phyloP scores from a whole-genome alignment of 2,329 filamentous ascomycete genomes.

The Colletotrichum sidae region DNA sequence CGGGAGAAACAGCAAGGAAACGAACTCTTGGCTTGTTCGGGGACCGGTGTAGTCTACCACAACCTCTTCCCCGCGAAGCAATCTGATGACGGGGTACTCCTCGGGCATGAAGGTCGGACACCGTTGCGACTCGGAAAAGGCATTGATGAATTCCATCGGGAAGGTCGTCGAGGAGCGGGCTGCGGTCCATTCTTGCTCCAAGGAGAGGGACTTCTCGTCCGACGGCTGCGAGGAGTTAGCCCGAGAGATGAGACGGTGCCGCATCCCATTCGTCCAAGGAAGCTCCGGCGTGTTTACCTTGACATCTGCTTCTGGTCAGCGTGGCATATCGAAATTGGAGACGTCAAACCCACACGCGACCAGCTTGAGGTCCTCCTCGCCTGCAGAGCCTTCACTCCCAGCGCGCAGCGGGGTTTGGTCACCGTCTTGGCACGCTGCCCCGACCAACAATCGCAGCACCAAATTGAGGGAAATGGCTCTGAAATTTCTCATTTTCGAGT shows the following conservation, averaged over 20 bases:
- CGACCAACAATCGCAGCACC: background rate
- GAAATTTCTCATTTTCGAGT: background rate
- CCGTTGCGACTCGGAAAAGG: background rate
- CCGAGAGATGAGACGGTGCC: background rate
- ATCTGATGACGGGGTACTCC: slow-evolving; percentile 18
- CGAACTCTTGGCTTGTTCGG: slow-evolving; percentile 19
- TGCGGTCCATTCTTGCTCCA: slow-evolving; percentile 17
- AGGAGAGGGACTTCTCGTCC: background rate
- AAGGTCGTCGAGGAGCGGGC: slow-evolving; percentile 16
- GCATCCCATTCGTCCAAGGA: no score
- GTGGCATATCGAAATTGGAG: no score
- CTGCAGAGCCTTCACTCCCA: background rate
- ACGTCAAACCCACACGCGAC: slow-evolving; percentile 25
- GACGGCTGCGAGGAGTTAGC: slow-evolving; percentile 12
- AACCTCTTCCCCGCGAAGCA: slow-evolving; percentile 7
- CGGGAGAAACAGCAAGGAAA: no score
- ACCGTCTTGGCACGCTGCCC: background rate
- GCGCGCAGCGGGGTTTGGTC: slow-evolving; percentile 10
- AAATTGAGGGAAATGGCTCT: background rate
- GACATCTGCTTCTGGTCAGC: slow-evolving; percentile 3
- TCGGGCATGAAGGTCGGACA: slow-evolving; percentile 3
- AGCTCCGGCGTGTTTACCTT: slow-evolving; percentile 4
- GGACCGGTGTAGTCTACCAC: slow-evolving; percentile 18
- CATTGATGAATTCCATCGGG: slow-evolving; percentile 14
- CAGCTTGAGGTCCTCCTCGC: background rate